These are phyloP conservation scores for Exophiala mesophila DNA, from an alignment of 2,329 filamentous ascomycete species.

Conservation along the genomic window DNA sequence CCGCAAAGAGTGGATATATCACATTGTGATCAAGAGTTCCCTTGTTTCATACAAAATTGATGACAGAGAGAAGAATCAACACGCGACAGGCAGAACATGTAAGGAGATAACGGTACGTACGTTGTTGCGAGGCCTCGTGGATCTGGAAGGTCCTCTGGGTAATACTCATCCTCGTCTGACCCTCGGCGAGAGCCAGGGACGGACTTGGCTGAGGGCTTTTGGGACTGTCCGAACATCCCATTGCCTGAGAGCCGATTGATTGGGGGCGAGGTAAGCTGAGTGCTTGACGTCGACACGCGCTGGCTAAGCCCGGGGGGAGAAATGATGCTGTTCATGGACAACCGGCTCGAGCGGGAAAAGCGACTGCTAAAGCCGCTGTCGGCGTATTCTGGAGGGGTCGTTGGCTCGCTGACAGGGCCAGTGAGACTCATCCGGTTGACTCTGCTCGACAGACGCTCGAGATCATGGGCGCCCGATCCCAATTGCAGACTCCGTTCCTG, in stretches of 20 bases:
- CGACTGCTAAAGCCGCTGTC: constrained; percentile 74
- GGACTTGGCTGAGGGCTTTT: constrained; percentile 72
- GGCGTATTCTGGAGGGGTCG: constrained; percentile 88
- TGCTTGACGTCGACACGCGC: constrained; percentile 69
- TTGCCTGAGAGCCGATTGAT: constrained; percentile 55
- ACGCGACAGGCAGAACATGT: constrained; percentile 46
- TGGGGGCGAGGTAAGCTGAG: constrained; percentile 74
- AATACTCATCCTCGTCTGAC: constrained; percentile 83
- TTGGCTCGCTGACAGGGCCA: constrained; percentile 84
- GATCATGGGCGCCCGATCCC: constrained; percentile 69
- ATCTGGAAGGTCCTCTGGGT: constrained; percentile 55
- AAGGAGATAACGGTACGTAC: too few species aligned
- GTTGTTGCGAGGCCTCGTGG: constrained; percentile 70
- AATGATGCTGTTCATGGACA: constrained; percentile 81
- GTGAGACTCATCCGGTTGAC: constrained; percentile 41
- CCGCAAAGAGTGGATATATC: too few species aligned
- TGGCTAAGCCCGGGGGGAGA: constrained; percentile 73
- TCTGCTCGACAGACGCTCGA: constrained; percentile 72
- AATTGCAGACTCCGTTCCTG: constrained; percentile 57
- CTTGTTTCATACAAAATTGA: too few species aligned
- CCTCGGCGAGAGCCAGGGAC: constrained; percentile 82
- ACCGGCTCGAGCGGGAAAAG: constrained; percentile 78
- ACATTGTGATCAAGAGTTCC: too few species aligned
- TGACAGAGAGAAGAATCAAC: too few species aligned
- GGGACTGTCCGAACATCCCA: constrained; percentile 29